Evolutionary conservation across 495 filamentous ascomycete genomes (phyloP), one percentile per base, ranked within the genome.

Genomic region (Daldinia childiae): DNA sequence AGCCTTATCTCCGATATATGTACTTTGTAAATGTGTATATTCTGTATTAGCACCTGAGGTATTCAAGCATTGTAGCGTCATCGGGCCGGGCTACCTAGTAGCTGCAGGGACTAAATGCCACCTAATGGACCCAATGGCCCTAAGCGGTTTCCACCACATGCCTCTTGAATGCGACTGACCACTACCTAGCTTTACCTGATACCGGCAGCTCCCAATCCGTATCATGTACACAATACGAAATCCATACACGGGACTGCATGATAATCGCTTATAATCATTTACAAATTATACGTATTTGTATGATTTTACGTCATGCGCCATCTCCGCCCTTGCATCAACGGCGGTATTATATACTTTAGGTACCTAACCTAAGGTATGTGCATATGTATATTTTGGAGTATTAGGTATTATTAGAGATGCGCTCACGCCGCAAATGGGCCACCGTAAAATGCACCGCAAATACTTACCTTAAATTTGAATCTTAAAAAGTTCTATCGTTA

Each of bases 61-160:
- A 3, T 60, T 58, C 54, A 38, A 58, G 62, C 62, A 50, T 65
- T n/a, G 56, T 62, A 68, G 65, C 65, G 50, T 62, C 65, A 62
- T 68, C 58, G 58, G 58, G 15, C 26, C 48, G 58, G 58, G 17
- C 19, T 57, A 50, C 58, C 60, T 58, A 36, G 34, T n/a, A 52
- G 19, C 38, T 59, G 43, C 64, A 66, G 64, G 64, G 64, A 51
- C 41, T 41, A 17, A n/a, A 48, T 9, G 24, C 29, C 21, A 54
- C 41, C 67, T 61, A 70, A 70, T 64, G 6, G 61, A 54, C 41
- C 67, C 67, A 70, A 70, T 64, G 6, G 61, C 56, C 27, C 67
- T 50, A 54, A 56, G 54, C 55, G 15, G 60, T 34, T 24, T 21
- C 43, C 17, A 60, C 64, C 64, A 67, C 57, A 67, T 67, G 52